Base-by-base conservation (phyloP, 2,329 filamentous ascomycete species). In the Emergomyces orientalis region DNA sequence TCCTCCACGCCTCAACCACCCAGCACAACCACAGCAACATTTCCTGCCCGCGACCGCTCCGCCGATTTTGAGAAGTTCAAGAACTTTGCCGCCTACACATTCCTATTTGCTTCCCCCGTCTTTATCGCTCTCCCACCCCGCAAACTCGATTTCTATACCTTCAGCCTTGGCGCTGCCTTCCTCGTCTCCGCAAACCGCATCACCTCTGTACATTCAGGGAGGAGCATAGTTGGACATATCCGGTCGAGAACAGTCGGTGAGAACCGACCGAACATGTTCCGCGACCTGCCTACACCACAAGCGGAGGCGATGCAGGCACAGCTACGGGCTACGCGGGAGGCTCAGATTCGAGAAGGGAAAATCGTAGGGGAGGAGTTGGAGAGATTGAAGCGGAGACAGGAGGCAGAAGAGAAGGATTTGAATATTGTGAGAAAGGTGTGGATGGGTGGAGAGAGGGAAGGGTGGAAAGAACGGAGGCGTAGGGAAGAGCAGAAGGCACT, bases 141-240 rank as follows among this genome's bases (percentile, higher is more conserved):
- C 55, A 86, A 86, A 73, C 73, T 87, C 59, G 84, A 87, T 69
- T 69, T 82, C 61, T 86, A 84, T 74, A 86, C 84, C 22, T 77
- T 84, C 67, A 77, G 76, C 0, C 78, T 87, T 8, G 73, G 78
- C 51, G 72, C 77, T 34, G 77, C 78, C 1, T 82, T 80, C 67
- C 72, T 79, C 63, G 74, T 79, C 41, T 80, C 79, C 9, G 79
- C 79, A 11, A 79, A 82, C 69, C 78, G 83, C 65, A 72, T 84
- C 3, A 69, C 73, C 17, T 73, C 73, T 47, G 73, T 78, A 58
- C 73, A 74, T 59, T 77, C 72, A 34, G 76, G 77, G 6, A 72
- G 71, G 25, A 69, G 74, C 2, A 67, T 78, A 4, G 63, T 76
- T 39, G 69, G 72, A 49, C 71, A 75, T n/a, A 49, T 77, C 1